Percentiles rank a stretch among this genome's conserved stretches.
Conservation (phyloP, 805 yeast species). For the Nakazawaea ambrosiae region DNA sequence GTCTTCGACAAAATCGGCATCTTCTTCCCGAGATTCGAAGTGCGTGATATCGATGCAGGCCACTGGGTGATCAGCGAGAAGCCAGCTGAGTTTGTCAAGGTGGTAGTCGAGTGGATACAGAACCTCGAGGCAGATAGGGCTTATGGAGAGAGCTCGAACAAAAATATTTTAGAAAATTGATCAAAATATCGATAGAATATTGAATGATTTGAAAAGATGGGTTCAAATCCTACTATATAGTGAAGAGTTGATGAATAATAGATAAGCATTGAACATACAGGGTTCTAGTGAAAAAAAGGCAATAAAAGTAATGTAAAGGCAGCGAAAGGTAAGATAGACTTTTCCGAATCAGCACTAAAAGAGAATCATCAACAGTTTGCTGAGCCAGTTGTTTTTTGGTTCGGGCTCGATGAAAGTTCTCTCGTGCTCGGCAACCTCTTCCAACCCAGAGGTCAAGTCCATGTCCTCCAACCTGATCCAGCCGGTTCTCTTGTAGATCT, state of each 20-base stretch:
- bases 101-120: slow-evolving; percentile 57
- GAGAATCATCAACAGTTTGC: slow-evolving; percentile 1
- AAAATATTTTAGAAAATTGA: slow-evolving; percentile 4
- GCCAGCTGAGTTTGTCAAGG: slow-evolving; percentile 65
- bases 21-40: slow-evolving; percentile 72
- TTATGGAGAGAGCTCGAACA: slow-evolving; percentile 3
- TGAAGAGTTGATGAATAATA: not conserved
- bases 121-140: slow-evolving; percentile 19
- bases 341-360: too few relatives aligned
- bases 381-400: slow-evolving; percentile 1
- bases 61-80: slow-evolving; percentile 92
- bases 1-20: slow-evolving; percentile 62
- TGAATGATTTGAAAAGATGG: not conserved
- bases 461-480: slow-evolving; percentile 36
- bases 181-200: not conserved
- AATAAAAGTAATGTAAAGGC: not conserved
- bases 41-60: slow-evolving; percentile 73
- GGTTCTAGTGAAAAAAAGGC: not conserved
- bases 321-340: too few relatives aligned
- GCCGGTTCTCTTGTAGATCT: slow-evolving; percentile 28
- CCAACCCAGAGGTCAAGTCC: slow-evolving; percentile 36
- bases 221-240: too few relatives aligned
- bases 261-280: not conserved
- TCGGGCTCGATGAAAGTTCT: slow-evolving; percentile 7
- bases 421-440: slow-evolving; percentile 44